A percentile compares a stretch with the other conserved stretches of the same genome.
These are phyloP conservation scores for Pouteria campechiana DNA, from an alignment of 179 eudicot species.

Conservation along the genomic window DNA sequence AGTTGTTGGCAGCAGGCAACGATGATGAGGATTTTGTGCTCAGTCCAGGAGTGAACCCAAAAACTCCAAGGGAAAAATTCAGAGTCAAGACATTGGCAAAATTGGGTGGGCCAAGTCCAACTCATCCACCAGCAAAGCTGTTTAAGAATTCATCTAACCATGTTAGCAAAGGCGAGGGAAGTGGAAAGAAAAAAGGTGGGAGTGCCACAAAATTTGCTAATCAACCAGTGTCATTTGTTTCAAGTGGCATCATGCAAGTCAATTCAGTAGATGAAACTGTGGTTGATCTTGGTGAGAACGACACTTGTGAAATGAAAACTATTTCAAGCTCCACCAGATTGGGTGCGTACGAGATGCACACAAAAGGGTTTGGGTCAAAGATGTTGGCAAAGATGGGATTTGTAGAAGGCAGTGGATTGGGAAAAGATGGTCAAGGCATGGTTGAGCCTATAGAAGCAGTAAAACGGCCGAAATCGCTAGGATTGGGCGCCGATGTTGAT, in stretches of 20 bases:
- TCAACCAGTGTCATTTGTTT: conserved; percentile 75
- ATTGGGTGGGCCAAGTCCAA: conserved; percentile 3
- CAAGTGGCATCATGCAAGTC: conserved; percentile 60
- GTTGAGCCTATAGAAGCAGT: conserved; percentile 61
- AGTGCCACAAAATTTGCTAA: conserved; percentile 41
- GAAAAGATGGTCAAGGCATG: conserved; percentile 80
- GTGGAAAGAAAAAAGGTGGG: conserved; percentile 24
- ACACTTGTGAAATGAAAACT: conserved; percentile 15
- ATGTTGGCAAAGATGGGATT: conserved; percentile 99
- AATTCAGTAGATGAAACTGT: conserved; percentile 20
- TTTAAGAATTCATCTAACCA: conserved; percentile 18
- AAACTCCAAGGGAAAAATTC: no score
- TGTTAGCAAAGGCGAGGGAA: conserved; percentile 16
- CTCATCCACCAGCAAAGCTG: conserved; percentile 16
- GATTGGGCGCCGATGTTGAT: conserved; percentile 61
- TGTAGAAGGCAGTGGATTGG: conserved; percentile 71
- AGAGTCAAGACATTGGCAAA: conserved; percentile 19
- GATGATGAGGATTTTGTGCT: conserved; percentile 53
- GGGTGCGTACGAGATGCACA: conserved; percentile 89
- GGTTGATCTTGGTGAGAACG: conserved; percentile 13
- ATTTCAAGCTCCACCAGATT: conserved; percentile 15
- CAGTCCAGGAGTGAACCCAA: no score
- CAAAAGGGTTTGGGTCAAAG: conserved; percentile 91
- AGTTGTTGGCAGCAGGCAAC: conserved; percentile 53
- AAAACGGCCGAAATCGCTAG: conserved; percentile 88